Evolutionary conservation across 805 yeast species (phyloP), one percentile per base, ranked within the genome.

Genomic region (Candida succiphila): DNA sequence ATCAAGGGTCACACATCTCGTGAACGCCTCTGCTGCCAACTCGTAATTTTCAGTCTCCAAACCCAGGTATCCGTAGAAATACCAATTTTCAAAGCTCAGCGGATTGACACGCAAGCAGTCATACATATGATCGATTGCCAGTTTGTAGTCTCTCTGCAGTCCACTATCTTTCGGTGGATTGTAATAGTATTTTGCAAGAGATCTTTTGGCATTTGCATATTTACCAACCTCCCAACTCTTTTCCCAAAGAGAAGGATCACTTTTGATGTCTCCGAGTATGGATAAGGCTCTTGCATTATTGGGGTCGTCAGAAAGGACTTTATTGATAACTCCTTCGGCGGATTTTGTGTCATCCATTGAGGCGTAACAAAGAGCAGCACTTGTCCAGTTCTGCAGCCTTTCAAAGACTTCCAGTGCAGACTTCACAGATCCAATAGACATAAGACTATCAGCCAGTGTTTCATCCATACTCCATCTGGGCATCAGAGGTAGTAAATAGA

Each of bases 401-500:
- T 81, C 84, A 54, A 86, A 92, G 17, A 92, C 83, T 36, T 85
- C 95, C 32, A 87, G 67, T 1, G 99, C 97, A 8, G 94, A 80
- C 44, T 77, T 79, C 33, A 87, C 60, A 15, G 84, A 75, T 28
- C 97, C 96, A 29, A 92, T 54, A 3, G 88, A 76, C 75, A 88
- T 72, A 50, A 79, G 80, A 50, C 83, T 80, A 46, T 86, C 89
- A 1, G 97, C 97, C 35, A 94, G 63, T 31, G 70, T 67, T 3
- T 77, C 65, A 52, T 92, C 96, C 71, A 89, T 65, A 1, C 72
- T 52, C 95, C 96, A 86, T 45, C 79, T 78, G 1, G 97, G 88
- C 49, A 82, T 58, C 28, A 84, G 69, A 8, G 92, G 82, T 15
- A 89, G 55, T 43, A 72, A 78, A 53, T 85, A 86, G 28, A 87